phyloP scores from a whole-genome alignment of 2,329 filamentous ascomycete species.

The Aspergillus calidoustus region DNA sequence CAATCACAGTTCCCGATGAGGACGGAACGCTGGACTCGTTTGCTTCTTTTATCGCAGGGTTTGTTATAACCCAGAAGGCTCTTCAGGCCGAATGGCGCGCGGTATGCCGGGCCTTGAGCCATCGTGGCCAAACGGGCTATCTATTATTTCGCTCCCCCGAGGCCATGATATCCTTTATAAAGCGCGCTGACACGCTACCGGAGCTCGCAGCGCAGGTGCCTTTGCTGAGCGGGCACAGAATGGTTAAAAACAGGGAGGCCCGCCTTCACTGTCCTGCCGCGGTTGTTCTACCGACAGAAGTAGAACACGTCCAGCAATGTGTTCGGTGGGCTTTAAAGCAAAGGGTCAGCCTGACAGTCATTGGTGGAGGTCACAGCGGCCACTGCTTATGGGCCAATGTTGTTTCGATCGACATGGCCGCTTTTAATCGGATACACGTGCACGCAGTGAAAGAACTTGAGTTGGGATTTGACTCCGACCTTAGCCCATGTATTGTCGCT shows the following conservation, averaged over 20 bases:
- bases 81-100: conserved; percentile 53
- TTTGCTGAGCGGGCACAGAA: conserved; percentile 20
- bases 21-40: too few species aligned
- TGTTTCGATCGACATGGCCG: conserved; percentile 63
- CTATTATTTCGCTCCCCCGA: conserved; percentile 57
- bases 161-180: conserved; percentile 57
- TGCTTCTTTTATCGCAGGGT: too few species aligned
- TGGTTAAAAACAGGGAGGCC: conserved; percentile 52
- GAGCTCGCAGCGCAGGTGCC: conserved; percentile 53
- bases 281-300: conserved; percentile 52
- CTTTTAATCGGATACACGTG: conserved; percentile 58
- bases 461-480: conserved; percentile 2
- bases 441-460: conserved; percentile 29
- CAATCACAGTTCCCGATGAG: too few species aligned
- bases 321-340: conserved; percentile 61
- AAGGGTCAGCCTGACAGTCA: conserved; percentile 51
- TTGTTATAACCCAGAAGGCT: conserved; percentile 37
- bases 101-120: conserved; percentile 56
- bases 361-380: conserved; percentile 65
- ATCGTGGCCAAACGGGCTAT: conserved; percentile 42
- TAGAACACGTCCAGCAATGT: conserved; percentile 59
- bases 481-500: conserved; percentile 52
- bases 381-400: conserved; percentile 60
- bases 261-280: conserved; percentile 49
- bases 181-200: conserved; percentile 49